phyloP scores from a whole-genome alignment of 2,329 filamentous ascomycete genomes.

The Xylaria sp. region DNA sequence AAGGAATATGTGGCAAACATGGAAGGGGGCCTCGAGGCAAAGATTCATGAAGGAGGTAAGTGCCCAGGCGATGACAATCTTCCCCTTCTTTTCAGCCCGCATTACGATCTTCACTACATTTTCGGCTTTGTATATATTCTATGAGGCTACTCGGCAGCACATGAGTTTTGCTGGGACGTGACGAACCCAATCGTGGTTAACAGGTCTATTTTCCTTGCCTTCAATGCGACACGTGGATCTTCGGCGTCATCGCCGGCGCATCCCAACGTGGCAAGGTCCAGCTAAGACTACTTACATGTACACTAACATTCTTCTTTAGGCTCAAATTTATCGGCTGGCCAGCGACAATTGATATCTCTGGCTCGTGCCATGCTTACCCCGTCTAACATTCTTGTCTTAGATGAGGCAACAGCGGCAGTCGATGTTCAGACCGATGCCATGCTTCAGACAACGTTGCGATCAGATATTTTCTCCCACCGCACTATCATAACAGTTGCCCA shows the following conservation, averaged over 20 bases:
- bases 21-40: constrained; percentile 89
- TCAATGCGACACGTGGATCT: constrained; percentile 49
- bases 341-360: constrained; percentile 92
- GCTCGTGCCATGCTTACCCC: constrained; percentile 94
- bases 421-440: constrained; percentile 75
- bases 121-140: constrained; percentile 44
- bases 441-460: constrained; percentile 71
- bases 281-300: constrained; percentile 13
- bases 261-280: neutral
- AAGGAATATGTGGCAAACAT: constrained; percentile 89
- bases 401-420: constrained; percentile 89
- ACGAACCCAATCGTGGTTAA: constrained; percentile 32
- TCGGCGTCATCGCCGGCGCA: constrained; percentile 15
- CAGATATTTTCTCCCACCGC: constrained; percentile 80
- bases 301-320: constrained; percentile 61
- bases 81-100: constrained; percentile 47
- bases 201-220: constrained; percentile 46
- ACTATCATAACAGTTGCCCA: constrained; percentile 99
- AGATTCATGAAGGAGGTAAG: constrained; percentile 92
- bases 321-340: constrained; percentile 93
- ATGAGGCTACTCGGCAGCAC: constrained; percentile 37
- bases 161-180: constrained; percentile 30
- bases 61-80: constrained; percentile 42
- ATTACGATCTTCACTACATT: constrained; percentile 46
- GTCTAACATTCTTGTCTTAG: constrained; percentile 95